These are phyloP conservation scores for Inosperma sp. DNA, from an alignment of 768 basidiomycete genomes.

Conservation along the genomic window DNA sequence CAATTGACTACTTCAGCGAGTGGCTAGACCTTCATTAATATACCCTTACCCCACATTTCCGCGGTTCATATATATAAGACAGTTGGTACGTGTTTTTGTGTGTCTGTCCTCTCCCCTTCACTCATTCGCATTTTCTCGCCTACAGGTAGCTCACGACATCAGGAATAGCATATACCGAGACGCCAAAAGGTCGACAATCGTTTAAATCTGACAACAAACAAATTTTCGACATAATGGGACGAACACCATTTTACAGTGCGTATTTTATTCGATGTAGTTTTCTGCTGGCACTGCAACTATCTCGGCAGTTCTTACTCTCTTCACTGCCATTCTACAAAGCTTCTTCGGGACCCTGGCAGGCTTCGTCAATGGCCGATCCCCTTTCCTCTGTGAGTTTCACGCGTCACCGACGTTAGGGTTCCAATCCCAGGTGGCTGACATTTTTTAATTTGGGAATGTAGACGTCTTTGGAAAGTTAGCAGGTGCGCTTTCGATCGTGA, in stretches of 20 bases:
- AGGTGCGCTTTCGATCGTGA: slow-evolving; percentile 26
- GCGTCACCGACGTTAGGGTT: neutral
- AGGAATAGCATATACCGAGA: too few species aligned
- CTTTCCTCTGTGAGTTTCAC: slow-evolving; percentile 26
- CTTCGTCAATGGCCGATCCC: slow-evolving; percentile 30
- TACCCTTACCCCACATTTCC: neutral
- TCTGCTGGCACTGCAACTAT: slow-evolving; percentile 4
- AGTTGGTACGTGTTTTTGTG: too few species aligned
- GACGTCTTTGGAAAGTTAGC: slow-evolving; percentile 33
- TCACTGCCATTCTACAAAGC: slow-evolving; percentile 31
- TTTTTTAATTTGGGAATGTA: slow-evolving; percentile 6
- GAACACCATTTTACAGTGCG: slow-evolving; percentile 32
- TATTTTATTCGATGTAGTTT: neutral
- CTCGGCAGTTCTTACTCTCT: slow-evolving; percentile 27
- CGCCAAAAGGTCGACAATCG: too few species aligned
- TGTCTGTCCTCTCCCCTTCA: neutral
- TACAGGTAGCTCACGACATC: too few species aligned
- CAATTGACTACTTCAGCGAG: too few species aligned
- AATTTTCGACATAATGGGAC: slow-evolving; percentile 14
- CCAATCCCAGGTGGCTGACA: neutral
- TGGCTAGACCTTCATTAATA: too few species aligned
- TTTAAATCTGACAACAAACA: too few species aligned
- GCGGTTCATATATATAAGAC: neutral
- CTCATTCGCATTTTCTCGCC: neutral
- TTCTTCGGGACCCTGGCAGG: slow-evolving; percentile 32